phyloP scores from a whole-genome alignment of 2,329 filamentous ascomycete species.

The Paraconiothyrium brasiliense region DNA sequence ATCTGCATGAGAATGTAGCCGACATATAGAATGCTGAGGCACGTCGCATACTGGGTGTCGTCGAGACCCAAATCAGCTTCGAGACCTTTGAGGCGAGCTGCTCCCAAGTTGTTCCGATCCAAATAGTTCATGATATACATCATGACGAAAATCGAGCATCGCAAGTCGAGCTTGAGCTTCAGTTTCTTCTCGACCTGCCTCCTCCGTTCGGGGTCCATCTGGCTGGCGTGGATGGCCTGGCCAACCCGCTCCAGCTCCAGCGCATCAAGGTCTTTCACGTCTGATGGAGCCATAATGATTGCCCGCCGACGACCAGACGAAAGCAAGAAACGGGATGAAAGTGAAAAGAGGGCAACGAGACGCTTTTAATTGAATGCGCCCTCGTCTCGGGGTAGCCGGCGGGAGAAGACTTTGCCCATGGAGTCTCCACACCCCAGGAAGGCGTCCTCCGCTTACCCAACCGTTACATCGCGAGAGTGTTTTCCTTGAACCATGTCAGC shows the following conservation, averaged over 20 bases:
- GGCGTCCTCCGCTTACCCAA: conserved; percentile 1
- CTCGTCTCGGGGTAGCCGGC: not conserved
- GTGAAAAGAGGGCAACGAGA: not conserved
- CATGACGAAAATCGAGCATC: conserved; percentile 45
- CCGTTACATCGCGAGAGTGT: not conserved
- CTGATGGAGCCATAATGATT: conserved; percentile 2
- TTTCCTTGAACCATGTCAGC: conserved; percentile 11
- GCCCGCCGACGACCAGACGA: not conserved
- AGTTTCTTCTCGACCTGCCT: conserved; percentile 44
- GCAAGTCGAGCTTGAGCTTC: conserved; percentile 46
- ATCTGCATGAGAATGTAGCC: conserved; percentile 43
- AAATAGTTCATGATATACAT: conserved; percentile 51
- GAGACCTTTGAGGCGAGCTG: conserved; percentile 44
- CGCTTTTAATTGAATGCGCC: not conserved
- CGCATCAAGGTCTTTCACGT: conserved; percentile 12
- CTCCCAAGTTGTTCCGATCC: conserved; percentile 46
- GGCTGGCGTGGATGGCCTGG: conserved; percentile 6
- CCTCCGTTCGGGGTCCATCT: conserved; percentile 41
- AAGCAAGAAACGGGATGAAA: not conserved
- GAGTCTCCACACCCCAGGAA: conserved; percentile 12
- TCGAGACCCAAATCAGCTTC: conserved; percentile 42
- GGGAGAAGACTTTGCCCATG: conserved; percentile 10
- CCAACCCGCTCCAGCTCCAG: conserved; percentile 18
- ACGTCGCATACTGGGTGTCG: conserved; percentile 46
- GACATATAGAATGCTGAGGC: conserved; percentile 40